Evolutionary conservation across 139 green algal genomes (phyloP).

Genomic region (Picochlorum sp.): DNA sequence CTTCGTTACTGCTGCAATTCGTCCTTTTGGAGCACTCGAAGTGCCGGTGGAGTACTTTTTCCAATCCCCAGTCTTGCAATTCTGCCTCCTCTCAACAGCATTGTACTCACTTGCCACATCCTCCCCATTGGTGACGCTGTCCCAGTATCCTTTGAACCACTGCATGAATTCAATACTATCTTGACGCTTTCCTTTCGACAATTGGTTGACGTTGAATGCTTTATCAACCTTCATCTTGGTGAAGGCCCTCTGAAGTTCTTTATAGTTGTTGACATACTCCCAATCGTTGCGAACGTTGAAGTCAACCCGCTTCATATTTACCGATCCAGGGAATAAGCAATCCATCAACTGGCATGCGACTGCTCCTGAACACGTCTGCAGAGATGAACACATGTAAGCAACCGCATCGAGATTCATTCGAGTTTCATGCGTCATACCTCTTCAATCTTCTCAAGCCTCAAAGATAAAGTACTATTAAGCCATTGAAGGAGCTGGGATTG

Average conservation of each 20-base stretch:
- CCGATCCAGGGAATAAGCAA: slow-evolving; percentile 61
- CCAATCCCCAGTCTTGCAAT: slow-evolving; percentile 55
- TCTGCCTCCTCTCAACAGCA: slow-evolving; percentile 19
- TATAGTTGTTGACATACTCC: slow-evolving; percentile 95
- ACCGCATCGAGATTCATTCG: neutral
- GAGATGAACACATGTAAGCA: neutral
- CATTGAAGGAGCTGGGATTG: slow-evolving; percentile 75
- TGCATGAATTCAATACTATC: slow-evolving; percentile 99
- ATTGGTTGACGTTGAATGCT: slow-evolving; percentile 79
- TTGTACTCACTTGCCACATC: slow-evolving; percentile 49
- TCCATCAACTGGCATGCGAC: slow-evolving; percentile 92
- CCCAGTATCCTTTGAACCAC: slow-evolving; percentile 84
- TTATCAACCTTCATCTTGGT: slow-evolving; percentile 81
- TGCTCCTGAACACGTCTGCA: slow-evolving; percentile 64
- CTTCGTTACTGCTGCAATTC: neutral
- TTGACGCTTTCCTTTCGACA: slow-evolving; percentile 84
- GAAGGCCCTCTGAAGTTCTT: slow-evolving; percentile 92
- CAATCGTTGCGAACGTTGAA: slow-evolving; percentile 95
- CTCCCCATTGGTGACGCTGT: slow-evolving; percentile 46
- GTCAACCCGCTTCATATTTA: slow-evolving; percentile 92
- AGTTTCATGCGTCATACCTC: slow-evolving; percentile 43
- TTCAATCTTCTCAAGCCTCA: slow-evolving; percentile 83
- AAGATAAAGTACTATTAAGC: slow-evolving; percentile 79
- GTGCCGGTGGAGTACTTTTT: slow-evolving; percentile 23
- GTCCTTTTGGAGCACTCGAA: neutral